Base-by-base conservation (phyloP, 257 asterid genomes). In the Gardenia jasminoides region DNA sequence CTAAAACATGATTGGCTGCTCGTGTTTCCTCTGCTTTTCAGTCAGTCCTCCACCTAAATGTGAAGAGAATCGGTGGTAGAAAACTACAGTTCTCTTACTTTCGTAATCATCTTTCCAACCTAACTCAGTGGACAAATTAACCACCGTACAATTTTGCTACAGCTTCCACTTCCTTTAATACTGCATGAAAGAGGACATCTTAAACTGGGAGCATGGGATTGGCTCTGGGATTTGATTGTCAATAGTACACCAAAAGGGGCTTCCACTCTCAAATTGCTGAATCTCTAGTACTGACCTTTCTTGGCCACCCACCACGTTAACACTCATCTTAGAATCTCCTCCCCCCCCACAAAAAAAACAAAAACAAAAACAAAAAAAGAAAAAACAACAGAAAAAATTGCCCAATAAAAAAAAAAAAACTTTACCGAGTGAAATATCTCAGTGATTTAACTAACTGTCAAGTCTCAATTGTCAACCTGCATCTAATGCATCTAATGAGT, bases 401-500 rank as follows among this genome's bases (percentile, higher is more conserved):
- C n/a, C n/a, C n/a, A n/a, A n/a, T n/a, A 36, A 36, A 36, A 36
- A 36, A 2, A 58, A 61, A 12, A 24, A 22, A 4, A 66, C 41
- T 66, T 36, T 31, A 31, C 1, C 15, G 16, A 66, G 10, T 31
- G 52, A 20, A 64, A 41, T 59, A 61, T 75, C 71, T 26, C 33
- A 12, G 52, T 75, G 79, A 75, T 61, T 75, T 61, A 75, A 75
- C 79, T 61, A 61, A 75, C 79, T 75, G 71, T 61, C 79, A 75
- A 75, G 44, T 75, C 70, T n/a, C 41, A 39, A 56, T 11, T 6
- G 79, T 75, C 59, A 39, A 59, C 70, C 26, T 39, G 52, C 67
- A n/a, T 75, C 48, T 41, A 41, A 46, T 39, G 52, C 67, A n/a
- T 75, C 48, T 41, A 41, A 46, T 15, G 39, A 72, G 59, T 41